These are phyloP conservation scores for Apocynum venetum DNA, from an alignment of 257 asterid species.

Conservation along the genomic window DNA sequence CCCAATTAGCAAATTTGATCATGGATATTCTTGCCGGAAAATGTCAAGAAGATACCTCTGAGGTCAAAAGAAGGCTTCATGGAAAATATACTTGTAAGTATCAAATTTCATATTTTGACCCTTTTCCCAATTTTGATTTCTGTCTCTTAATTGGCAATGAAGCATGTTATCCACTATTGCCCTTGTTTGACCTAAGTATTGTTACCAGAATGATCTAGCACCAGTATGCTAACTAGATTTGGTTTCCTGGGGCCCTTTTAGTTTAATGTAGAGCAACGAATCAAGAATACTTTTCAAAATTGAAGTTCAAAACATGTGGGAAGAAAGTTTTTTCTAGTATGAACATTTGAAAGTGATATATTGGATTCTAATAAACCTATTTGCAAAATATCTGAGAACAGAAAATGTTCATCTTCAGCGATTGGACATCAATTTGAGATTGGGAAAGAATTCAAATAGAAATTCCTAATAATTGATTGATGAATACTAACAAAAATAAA, in stretches of 20 bases:
- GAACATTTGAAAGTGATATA: not conserved
- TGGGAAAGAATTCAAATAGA: not conserved
- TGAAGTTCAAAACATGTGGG: not conserved
- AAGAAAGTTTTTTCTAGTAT: not conserved
- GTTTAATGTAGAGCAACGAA: not conserved
- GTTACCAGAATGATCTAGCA: not conserved
- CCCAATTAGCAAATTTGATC: slow-evolving; percentile 86
- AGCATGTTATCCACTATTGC: not conserved
- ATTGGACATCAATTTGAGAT: not conserved
- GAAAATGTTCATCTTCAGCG: not conserved
- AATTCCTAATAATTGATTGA: not conserved
- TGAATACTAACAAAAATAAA: not conserved
- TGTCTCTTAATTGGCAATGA: not conserved
- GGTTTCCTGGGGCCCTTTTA: not conserved
- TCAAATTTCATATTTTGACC: not conserved
- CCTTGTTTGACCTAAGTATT: not conserved
- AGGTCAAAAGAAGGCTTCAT: slow-evolving; percentile 41
- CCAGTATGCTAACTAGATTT: not conserved
- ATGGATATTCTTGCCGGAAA: slow-evolving; percentile 88
- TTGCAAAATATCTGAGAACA: not conserved
- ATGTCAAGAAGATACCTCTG: slow-evolving; percentile 48
- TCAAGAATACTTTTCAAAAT: not conserved
- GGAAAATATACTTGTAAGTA: slow-evolving; percentile 54
- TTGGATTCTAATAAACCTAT: not conserved
- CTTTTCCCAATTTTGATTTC: not conserved